These are phyloP conservation scores for Talaromyces adpressus DNA, from an alignment of 495 filamentous ascomycete species.

Conservation along the genomic window DNA sequence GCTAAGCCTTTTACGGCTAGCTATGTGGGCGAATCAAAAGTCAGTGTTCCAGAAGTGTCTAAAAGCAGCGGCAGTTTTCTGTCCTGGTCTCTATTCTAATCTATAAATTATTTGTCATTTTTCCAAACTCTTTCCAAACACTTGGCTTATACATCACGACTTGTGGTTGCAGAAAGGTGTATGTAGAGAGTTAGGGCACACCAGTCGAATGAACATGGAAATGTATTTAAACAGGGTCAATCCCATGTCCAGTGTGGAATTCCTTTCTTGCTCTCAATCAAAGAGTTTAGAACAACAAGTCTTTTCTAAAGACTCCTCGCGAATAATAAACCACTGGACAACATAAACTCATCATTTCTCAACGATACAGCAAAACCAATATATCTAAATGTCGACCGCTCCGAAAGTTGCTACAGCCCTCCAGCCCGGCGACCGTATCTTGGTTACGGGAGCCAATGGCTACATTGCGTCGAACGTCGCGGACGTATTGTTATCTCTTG, in stretches of 20 bases:
- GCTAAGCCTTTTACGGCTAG: too few relatives aligned
- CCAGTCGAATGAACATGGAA: not conserved
- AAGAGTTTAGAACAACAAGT: not conserved
- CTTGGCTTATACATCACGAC: not conserved
- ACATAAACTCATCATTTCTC: not conserved
- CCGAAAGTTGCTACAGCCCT: conserved; percentile 11
- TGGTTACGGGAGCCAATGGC: conserved; percentile 54
- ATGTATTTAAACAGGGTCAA: not conserved
- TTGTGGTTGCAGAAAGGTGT: not conserved
- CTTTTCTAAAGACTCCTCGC: not conserved
- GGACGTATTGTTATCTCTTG: conserved; percentile 39
- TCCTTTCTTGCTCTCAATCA: not conserved
- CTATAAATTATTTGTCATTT: too few relatives aligned
- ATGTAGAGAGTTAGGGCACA: not conserved
- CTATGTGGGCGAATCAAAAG: not conserved
- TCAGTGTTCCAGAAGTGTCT: not conserved
- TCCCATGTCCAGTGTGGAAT: not conserved
- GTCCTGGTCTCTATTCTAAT: too few relatives aligned
- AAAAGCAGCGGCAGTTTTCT: not conserved
- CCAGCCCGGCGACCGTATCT: conserved; percentile 16
- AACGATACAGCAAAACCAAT: not conserved
- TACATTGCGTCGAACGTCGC: conserved; percentile 48
- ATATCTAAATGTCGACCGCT: not conserved
- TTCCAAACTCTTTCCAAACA: not conserved
- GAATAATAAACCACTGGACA: not conserved